phyloP scores from a whole-genome alignment of 106 monocot species.

The Dioscorea alata region DNA sequence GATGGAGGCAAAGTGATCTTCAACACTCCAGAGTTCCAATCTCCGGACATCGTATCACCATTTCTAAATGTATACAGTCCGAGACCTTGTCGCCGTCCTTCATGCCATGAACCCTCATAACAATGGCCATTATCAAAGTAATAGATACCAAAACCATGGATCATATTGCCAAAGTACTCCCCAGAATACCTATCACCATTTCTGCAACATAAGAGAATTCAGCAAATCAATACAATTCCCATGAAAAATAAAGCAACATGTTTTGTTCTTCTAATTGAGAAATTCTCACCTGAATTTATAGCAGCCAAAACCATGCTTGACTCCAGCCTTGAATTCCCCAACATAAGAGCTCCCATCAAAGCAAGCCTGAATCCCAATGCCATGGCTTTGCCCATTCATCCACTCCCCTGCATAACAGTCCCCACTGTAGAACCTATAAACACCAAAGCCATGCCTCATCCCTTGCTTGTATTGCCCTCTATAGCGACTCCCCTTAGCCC shows the following conservation, averaged over 20 bases:
- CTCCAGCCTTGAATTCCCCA: slow-evolving; percentile 13
- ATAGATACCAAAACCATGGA: slow-evolving; percentile 81
- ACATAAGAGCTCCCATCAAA: slow-evolving; percentile 26
- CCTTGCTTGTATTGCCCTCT: background rate
- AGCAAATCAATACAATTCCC: too few species aligned
- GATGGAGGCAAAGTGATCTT: background rate
- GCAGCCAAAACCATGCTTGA: background rate
- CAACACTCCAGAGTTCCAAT: slow-evolving; percentile 70
- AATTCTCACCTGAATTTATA: background rate
- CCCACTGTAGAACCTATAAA: background rate
- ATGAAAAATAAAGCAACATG: too few species aligned
- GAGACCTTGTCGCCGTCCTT: slow-evolving; percentile 72
- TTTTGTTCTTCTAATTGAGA: too few species aligned
- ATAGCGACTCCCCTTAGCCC: background rate
- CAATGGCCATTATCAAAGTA: slow-evolving; percentile 75
- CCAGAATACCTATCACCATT: slow-evolving; percentile 86
- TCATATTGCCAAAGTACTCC: slow-evolving; percentile 89
- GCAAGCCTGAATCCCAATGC: slow-evolving; percentile 20
- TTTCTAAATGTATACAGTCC: slow-evolving; percentile 75
- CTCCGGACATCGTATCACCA: slow-evolving; percentile 61
- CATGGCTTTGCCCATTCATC: slow-evolving; percentile 26
- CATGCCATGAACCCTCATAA: slow-evolving; percentile 91
- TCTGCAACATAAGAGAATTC: slow-evolving; percentile 18
- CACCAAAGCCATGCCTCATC: slow-evolving; percentile 1
- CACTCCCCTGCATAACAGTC: slow-evolving; percentile 26